Percentiles rank a stretch among this genome's conserved stretches.
These are phyloP conservation scores for Camelina neglecta DNA, from an alignment of 345 rosid genomes.

Conservation along the genomic window DNA sequence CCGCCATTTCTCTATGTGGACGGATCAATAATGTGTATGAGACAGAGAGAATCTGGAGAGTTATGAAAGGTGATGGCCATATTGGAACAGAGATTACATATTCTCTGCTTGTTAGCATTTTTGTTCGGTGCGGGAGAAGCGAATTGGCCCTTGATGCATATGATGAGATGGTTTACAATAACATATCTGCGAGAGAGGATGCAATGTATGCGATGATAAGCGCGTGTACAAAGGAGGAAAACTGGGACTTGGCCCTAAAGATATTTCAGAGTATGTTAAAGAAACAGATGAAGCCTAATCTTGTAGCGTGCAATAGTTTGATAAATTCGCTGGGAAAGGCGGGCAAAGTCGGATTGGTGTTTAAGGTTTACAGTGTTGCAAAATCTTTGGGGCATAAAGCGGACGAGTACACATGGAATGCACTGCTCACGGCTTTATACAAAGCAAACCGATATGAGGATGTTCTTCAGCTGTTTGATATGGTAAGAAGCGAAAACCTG, in stretches of 20 bases:
- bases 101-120: conserved; percentile 67
- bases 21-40: conserved; percentile 56
- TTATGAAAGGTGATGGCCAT: conserved; percentile 61
- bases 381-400: conserved; percentile 64
- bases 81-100: conserved; percentile 68
- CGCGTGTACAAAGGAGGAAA: conserved; percentile 65
- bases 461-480: conserved; percentile 73
- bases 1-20: conserved; percentile 72
- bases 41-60: conserved; percentile 67
- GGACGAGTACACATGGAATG: conserved; percentile 81
- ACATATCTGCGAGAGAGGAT: conserved; percentile 57
- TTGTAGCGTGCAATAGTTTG: conserved; percentile 68
- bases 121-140: conserved; percentile 62
- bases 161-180: conserved; percentile 61
- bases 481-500: conserved; percentile 45
- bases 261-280: conserved; percentile 62
- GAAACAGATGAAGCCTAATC: conserved; percentile 59
- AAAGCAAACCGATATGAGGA: conserved; percentile 58
- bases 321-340: conserved; percentile 74
- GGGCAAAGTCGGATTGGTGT: conserved; percentile 62
- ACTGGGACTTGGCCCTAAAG: conserved; percentile 60
- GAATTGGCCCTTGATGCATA: conserved; percentile 78
- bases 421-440: conserved; percentile 65
- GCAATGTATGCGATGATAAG: conserved; percentile 63
- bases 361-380: conserved; percentile 55